These are phyloP conservation scores for Trapa bicornis DNA, from an alignment of 345 rosid genomes.

Conservation along the genomic window DNA sequence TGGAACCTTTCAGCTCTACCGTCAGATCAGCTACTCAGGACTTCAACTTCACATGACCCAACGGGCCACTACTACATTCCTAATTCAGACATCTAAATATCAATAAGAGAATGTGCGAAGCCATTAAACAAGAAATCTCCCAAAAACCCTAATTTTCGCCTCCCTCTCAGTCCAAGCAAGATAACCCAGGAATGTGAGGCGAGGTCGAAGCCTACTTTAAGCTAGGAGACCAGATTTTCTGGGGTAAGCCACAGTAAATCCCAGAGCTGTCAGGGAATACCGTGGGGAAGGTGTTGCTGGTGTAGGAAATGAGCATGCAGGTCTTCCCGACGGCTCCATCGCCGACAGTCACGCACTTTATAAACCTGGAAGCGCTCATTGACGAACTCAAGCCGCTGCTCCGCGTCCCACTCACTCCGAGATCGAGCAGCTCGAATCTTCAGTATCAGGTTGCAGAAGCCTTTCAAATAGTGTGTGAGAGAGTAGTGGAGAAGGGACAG, in stretches of 20 bases:
- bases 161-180: not conserved
- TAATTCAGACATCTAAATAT: not conserved
- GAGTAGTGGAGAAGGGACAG: too few species aligned
- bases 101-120: not conserved
- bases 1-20: not conserved
- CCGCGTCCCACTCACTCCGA: conserved; percentile 15
- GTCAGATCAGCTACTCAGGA: not conserved
- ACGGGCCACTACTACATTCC: not conserved
- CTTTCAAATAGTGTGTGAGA: too few species aligned
- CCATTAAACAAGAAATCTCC: not conserved
- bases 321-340: conserved; percentile 80
- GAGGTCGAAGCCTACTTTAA: not conserved
- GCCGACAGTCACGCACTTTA: conserved; percentile 70
- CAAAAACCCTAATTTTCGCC: not conserved
- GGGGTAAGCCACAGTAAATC: not conserved
- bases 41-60: not conserved
- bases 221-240: not conserved
- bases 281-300: conserved; percentile 67
- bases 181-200: not conserved
- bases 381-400: not conserved
- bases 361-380: conserved; percentile 67
- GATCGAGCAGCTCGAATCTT: conserved; percentile 8
- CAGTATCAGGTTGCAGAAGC: too few species aligned
- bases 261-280: conserved; percentile 15
- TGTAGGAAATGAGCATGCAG: conserved; percentile 68